Base-by-base conservation (phyloP, 2,329 filamentous ascomycete genomes). In the Paecilomyces niveus region DNA sequence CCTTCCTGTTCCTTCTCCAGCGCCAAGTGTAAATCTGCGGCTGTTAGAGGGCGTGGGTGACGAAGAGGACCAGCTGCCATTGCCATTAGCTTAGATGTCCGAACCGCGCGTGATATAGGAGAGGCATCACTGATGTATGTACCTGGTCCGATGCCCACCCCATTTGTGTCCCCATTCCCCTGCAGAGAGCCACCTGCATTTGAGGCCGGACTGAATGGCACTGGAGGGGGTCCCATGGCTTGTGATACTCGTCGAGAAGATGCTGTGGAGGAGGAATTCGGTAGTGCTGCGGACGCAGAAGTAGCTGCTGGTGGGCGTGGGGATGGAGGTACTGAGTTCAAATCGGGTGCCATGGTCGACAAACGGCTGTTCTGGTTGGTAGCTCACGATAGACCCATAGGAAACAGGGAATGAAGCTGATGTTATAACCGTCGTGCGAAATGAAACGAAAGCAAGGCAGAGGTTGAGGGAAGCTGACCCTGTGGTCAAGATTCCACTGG, bases 1-100 rank as follows among this genome's bases (percentile, higher is more conserved):
- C 92, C 90, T 74, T 97, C 93, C 68, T 97, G 92, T 71, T 97
- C 93, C 74, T 95, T 94, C 75, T 97, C 93, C 26, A 97, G 81
- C 76, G 96, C 86, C 60, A 89, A 81, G 73, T 97, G 92, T 61
- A 97, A 81, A 73, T 97, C 93, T 3, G 91, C 89, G 1, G 91
- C 87, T 0, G 93, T 97, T 72, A 97, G 78, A 3, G 92, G 92
- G 35, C 90, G 84, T 5, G 93, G 92, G 72, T 96, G 92, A 62
- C 93, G 85, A 67, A 95, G 77, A 3, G 93, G 92, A 0, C 89
- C 89, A 58, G 85, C 18, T 52, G 18, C 13, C 31, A 53, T 39
- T 57, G 39, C 18, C 9, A 21, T 59, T 50, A 59, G 59, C 53
- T 45, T 9, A 31, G n/a, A 52, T 49, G 13, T 54, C 7, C 15